Percentiles rank a stretch among this genome's conserved stretches.
Conservation (phyloP, 2,329 filamentous ascomycete genomes). For the Colletotrichum spaethianum region DNA sequence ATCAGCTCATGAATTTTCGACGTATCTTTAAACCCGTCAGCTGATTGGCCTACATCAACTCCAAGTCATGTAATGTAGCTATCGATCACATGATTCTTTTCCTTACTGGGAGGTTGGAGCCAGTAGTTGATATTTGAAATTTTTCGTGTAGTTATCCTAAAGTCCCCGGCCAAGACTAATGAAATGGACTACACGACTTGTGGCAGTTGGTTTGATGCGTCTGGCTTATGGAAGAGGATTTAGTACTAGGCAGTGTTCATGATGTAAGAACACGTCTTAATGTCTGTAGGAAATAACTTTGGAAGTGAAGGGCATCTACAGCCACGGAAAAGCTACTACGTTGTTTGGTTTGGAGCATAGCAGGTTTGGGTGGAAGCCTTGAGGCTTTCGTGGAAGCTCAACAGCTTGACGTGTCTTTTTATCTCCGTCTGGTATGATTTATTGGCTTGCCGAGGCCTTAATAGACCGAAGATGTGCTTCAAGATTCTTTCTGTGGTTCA, state of each 20-base stretch:
- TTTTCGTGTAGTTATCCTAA: rapidly evolving
- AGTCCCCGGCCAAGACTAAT: not conserved
- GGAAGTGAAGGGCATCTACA: not conserved
- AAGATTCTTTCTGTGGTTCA: too few relatives aligned
- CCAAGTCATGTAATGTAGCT: not conserved
- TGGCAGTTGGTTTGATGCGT: too few relatives aligned
- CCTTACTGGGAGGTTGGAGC: not conserved
- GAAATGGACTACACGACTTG: not conserved
- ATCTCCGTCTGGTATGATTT: too few relatives aligned
- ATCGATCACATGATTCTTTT: not conserved
- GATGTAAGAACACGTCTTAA: not conserved
- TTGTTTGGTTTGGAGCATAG: not conserved
- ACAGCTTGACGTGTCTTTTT: not conserved
- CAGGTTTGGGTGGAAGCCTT: not conserved
- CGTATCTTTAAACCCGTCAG: too few relatives aligned
- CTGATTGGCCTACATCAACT: not conserved
- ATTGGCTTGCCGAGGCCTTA: too few relatives aligned
- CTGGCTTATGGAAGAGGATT: not conserved
- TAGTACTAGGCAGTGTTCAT: not conserved
- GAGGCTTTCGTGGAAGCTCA: not conserved
- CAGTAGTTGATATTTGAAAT: too few relatives aligned
- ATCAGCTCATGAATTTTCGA: not conserved
- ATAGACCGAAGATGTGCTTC: too few relatives aligned
- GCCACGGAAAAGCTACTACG: not conserved
- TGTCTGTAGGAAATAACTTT: too few relatives aligned